A percentile compares a stretch with the other conserved stretches of the same genome.
These are phyloP conservation scores for Geosmithia putterillii DNA, from an alignment of 2,329 filamentous ascomycete genomes.

Conservation along the genomic window DNA sequence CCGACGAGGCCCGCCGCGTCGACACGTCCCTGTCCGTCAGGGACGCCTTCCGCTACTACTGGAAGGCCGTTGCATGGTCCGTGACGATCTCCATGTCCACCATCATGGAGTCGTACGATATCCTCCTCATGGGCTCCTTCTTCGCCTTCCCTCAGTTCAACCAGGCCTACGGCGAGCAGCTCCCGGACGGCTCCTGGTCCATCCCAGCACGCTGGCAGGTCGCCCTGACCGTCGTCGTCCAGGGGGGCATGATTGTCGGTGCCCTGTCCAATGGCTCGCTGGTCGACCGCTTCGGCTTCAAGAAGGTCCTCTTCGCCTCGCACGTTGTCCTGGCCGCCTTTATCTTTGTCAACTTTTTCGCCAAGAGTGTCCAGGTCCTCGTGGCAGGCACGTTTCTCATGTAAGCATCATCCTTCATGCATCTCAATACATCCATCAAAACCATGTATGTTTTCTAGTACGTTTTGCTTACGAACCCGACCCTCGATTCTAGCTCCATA, in stretches of 20 bases:
- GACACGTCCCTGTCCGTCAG: constrained; percentile 18
- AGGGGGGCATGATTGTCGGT: constrained; percentile 23
- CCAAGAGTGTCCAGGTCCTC: constrained; percentile 26
- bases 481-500: constrained; percentile 18
- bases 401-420: not conserved
- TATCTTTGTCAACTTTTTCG: constrained; percentile 37
- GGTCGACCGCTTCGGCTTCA: constrained; percentile 28
- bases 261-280: constrained; percentile 28
- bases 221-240: constrained; percentile 24
- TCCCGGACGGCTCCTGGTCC: constrained; percentile 24
- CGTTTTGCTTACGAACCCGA: too few species aligned
- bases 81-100: constrained; percentile 29
- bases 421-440: too few species aligned
- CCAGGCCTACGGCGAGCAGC: constrained; percentile 24
- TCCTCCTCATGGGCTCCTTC: constrained; percentile 31
- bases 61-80: constrained; percentile 9
- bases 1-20: constrained; percentile 5
- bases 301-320: constrained; percentile 26
- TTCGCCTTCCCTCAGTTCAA: constrained; percentile 27
- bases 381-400: constrained; percentile 22
- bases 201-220: constrained; percentile 40
- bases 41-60: constrained; percentile 9
- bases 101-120: constrained; percentile 39
- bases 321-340: constrained; percentile 27
- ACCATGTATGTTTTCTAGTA: too few species aligned